Conservation (phyloP, 2,329 filamentous ascomycete genomes). For the Trichoderma polysporum region DNA sequence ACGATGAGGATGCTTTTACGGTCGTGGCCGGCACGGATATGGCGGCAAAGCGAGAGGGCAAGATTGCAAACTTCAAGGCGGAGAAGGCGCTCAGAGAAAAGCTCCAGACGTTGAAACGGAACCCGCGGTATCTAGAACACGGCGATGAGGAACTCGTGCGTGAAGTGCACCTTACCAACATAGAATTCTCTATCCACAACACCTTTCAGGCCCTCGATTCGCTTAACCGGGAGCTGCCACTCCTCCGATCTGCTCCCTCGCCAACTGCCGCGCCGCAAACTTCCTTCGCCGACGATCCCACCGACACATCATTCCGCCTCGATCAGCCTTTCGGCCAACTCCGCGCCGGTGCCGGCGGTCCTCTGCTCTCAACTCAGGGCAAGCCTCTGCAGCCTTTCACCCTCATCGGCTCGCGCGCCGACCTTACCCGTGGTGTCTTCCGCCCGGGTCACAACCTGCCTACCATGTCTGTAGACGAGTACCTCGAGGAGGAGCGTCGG, state of each 20-base stretch:
- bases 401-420: conserved; percentile 72
- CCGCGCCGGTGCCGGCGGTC: conserved; percentile 56
- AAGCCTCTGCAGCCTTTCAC: conserved; percentile 92
- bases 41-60: conserved; percentile 71
- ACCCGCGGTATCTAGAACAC: conserved; percentile 54
- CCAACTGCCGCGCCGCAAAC: conserved; percentile 40
- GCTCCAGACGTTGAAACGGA: conserved; percentile 58
- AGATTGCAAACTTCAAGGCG: conserved; percentile 79
- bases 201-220: conserved; percentile 86
- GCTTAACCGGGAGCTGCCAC: conserved; percentile 78
- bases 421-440: conserved; percentile 79
- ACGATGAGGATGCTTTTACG: conserved; percentile 70
- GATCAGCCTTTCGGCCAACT: conserved; percentile 62
- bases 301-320: conserved; percentile 65
- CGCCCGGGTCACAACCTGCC: conserved; percentile 87
- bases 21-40: conserved; percentile 62
- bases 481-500: conserved; percentile 84
- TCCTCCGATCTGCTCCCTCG: conserved; percentile 72
- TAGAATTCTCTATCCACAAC: conserved; percentile 72
- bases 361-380: conserved; percentile 73
- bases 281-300: conserved; percentile 29
- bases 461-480: conserved; percentile 98
- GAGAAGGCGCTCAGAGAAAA: conserved; percentile 84
- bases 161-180: conserved; percentile 72
- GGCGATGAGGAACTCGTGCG: conserved; percentile 84